Evolutionary conservation across 208 protist genomes (phyloP), one percentile per base, ranked within the genome.

Genomic region (Trypanosoma scelopori): DNA sequence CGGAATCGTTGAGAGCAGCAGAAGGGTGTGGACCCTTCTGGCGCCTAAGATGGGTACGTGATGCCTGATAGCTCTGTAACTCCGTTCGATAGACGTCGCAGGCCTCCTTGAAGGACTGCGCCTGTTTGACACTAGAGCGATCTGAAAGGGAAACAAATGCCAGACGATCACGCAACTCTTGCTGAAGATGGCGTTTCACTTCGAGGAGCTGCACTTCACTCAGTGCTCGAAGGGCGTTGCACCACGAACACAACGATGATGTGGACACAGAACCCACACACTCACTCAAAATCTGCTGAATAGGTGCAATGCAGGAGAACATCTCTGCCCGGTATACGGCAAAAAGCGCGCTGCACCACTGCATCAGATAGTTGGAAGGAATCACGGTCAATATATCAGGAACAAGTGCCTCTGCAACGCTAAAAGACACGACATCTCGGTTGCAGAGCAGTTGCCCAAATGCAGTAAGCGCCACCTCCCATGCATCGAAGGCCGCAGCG

Each of bases 371-470:
- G 3, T 51, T 2, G 13, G 22, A 55, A 46, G 32, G 20, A 65
- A 37, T n/a, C 4, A 11, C 1, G 35, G 22, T 30, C 6, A 49
- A 13, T 4, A 55, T 18, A 25, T 42, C 37, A 15, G 27, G 22
- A 55, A 46, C 27, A 46, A 65, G 30, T 43, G 32, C 28, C 32
- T 65, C 59, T 16, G 48, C 20, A 12, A 65, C 3, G 13, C 37
- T 18, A 65, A 42, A 65, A 22, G 59, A 55, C 4, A 55, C 45
- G 25, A 55, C 35, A 53, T 11, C 47, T 25, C 43, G 32, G 15
- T 55, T 45, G 13, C n/a, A 3, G 6, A 65, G 32, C 51, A 55
- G 45, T 41, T 53, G 15, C 25, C 46, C 48, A 22, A 65, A 43
- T 5, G n/a, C 11, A 25, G 23, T 25, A 7, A 67, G 18, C 42